Evolutionary conservation across 2,329 filamentous ascomycete genomes (phyloP), one percentile per base, ranked within the genome.

Genomic region (Leptographium radiaticola): DNA sequence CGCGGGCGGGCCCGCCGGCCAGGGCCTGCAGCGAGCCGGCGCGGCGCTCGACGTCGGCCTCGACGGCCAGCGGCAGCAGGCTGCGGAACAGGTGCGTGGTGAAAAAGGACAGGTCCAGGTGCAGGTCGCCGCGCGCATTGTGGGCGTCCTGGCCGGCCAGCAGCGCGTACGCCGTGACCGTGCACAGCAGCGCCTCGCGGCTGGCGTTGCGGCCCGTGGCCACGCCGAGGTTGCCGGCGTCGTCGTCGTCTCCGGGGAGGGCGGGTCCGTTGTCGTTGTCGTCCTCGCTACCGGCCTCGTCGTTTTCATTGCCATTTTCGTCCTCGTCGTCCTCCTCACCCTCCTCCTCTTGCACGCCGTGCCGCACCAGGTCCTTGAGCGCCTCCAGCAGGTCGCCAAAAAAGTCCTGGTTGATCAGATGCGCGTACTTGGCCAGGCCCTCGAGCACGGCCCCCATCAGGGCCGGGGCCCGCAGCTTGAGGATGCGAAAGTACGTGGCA

Each of bases 361-460:
- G 81, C 5, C 81, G 80, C 62, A 97, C 91, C 46, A 98, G 79
- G 59, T 98, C 93, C 67, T 95, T 94, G 42, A 98, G 75, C 0
- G 89, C 91, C 69, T 97, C 93, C 12, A 98, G 79, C 34, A 98
- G 76, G 65, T 98, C 93, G 33, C 91, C 93, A 63, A 98, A 98
- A 74, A 98, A 97, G 66, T 98, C 89, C 65, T 98, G 89, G 71
- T 98, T 98, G 75, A 98, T 98, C 56, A 98, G 77, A 66, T 96
- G 93, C 4, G 90, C 84, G 65, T 95, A 98, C 65, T 89, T 89
- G 51, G 91, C 90, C 25, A 98, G 73, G 33, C 93, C 93, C 71
- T 97, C 93, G 6, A 98, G 78, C 0, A 96, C 90, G 15, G 91
- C 90, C n/a, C 93, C 93, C 88, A 96, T 97, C 18, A 98, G 79